Percentiles rank a stretch among this genome's conserved stretches.
These are phyloP conservation scores for Elymus sibiricus DNA, from an alignment of 176 grass and related monocot species.

Conservation along the genomic window DNA sequence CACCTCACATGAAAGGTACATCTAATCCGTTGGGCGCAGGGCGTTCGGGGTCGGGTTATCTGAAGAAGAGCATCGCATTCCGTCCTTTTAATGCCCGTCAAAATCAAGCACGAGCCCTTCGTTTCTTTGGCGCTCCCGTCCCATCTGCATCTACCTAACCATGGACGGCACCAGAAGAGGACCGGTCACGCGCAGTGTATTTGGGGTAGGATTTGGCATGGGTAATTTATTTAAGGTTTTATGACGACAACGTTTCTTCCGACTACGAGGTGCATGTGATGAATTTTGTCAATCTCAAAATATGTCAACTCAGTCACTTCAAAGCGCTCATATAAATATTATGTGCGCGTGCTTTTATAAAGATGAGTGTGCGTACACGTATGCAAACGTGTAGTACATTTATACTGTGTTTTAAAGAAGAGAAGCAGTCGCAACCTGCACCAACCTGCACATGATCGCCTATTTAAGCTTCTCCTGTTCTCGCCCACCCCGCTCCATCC, in stretches of 20 bases:
- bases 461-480: neutral
- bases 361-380: too few species aligned
- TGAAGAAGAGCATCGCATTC: neutral
- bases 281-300: too few species aligned
- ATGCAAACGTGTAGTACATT: too few species aligned
- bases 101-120: neutral
- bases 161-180: neutral
- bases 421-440: neutral
- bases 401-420: too few species aligned
- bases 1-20: slow-evolving; percentile 2
- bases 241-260: too few species aligned
- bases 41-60: neutral
- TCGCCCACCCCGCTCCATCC: neutral
- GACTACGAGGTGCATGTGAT: too few species aligned
- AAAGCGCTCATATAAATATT: too few species aligned
- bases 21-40: neutral
- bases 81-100: neutral
- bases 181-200: too few species aligned
- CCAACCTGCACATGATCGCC: neutral
- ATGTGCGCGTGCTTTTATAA: too few species aligned
- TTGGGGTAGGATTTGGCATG: too few species aligned
- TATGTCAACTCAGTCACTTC: too few species aligned
- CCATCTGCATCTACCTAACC: neutral
- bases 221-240: too few species aligned
- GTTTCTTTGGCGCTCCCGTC: neutral